Evolutionary conservation across 768 basidiomycete species (phyloP), one percentile per base, ranked within the genome.

Genomic region (Chalciporus chontae): DNA sequence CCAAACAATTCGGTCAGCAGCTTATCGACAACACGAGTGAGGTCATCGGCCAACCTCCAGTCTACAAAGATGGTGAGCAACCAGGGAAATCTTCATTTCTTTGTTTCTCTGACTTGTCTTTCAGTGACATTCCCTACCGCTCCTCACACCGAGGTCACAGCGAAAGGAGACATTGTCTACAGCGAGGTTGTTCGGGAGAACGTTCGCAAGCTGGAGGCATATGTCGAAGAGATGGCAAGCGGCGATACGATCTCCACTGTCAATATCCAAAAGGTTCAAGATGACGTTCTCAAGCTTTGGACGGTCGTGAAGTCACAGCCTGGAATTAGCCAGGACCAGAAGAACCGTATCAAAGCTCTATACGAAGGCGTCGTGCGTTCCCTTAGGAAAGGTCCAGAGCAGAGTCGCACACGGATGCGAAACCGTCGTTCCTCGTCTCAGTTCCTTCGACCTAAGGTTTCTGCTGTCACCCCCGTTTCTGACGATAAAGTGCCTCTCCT

Each of bases 211-310:
- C 78, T 99, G 39, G 96, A 99, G 70, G 91, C 93, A 2, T 99
- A 99, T 61, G 96, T 92, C 47, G 85, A 94, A 62, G 94, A 99
- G 72, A 99, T 99, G 96, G 94, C 96, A 1, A 91, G 89, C 52
- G 91, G 93, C 3, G 92, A 94, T 63, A 84, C 88, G 6, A 87
- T 91, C 44, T 81, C 89, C 3, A 75, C 82, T 29, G 81, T 94
- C 65, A 97, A 98, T 71, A 89, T 96, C 52, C 90, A 96, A 73
- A 98, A 98, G 72, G 93, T 98, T 40, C 94, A 98, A 64, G 90
- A 94, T 36, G 94, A 98, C 58, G 92, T 99, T 43, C 77, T 94
- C 48, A 97, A 94, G 64, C 80, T 99, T 5, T 99, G 95, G 94
- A 93, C 87, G 46, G 85, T 98, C 51, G 94, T 99, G 63, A 96